These are phyloP conservation scores for Lithocarpus polystachyus DNA, from an alignment of 306 rosid genomes.

Conservation along the genomic window DNA sequence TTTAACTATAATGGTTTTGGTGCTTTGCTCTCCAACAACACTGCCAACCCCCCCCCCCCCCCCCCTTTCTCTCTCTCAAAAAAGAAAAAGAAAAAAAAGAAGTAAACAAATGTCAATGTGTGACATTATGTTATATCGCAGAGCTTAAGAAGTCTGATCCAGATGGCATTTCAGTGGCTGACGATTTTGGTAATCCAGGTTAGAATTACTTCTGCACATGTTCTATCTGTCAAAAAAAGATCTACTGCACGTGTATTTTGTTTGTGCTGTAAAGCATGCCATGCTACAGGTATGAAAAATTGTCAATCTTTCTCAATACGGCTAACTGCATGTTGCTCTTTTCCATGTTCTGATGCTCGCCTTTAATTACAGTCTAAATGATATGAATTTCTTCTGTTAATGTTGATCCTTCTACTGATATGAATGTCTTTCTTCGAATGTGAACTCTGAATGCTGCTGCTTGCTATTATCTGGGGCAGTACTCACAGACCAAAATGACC, in stretches of 20 bases:
- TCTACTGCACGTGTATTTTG: neutral
- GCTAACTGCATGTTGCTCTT: neutral
- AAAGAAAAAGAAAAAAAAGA: neutral
- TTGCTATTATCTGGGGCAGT: slow-evolving; percentile 33
- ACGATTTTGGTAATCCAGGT: slow-evolving; percentile 65
- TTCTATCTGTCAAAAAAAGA: neutral
- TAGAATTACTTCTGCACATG: slow-evolving; percentile 24
- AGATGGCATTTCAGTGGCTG: slow-evolving; percentile 48
- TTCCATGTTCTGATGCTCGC: neutral
- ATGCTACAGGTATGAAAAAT: neutral
- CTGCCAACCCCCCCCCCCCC: neutral
- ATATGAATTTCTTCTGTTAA: neutral
- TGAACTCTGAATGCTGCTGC: neutral
- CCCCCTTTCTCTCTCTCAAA: neutral
- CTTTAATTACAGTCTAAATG: neutral
- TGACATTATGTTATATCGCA: slow-evolving; percentile 36
- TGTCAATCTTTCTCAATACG: neutral
- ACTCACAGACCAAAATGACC: slow-evolving; percentile 39
- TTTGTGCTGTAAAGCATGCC: slow-evolving; percentile 17
- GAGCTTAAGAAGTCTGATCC: slow-evolving; percentile 68
- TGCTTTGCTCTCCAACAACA: slow-evolving; percentile 23
- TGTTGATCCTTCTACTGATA: neutral
- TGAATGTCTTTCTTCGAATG: neutral
- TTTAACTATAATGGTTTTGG: slow-evolving; percentile 3
- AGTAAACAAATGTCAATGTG: slow-evolving; percentile 16